Evolutionary conservation across 108 stramenopile species (phyloP), one percentile per base, ranked within the genome.

Genomic region (Fragilaria radians): DNA sequence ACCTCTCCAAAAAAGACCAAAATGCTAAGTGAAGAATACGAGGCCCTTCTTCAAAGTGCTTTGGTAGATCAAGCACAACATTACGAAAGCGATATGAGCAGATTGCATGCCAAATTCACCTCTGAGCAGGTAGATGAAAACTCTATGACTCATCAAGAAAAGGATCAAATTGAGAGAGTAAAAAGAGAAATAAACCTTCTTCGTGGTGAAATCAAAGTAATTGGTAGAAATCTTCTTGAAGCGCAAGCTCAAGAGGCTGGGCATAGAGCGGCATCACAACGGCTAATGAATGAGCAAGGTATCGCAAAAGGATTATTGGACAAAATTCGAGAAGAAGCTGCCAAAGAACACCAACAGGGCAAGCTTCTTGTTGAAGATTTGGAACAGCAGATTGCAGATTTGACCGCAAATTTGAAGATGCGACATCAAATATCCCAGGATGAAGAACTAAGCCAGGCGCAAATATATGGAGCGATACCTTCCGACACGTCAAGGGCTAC

Each of bases 61-160:
- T 70, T 93, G 42, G 92, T 88, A 68, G 92, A 93, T 59, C 92
- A 93, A 74, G 77, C 92, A 1, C 85, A 82, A 51, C 85, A 90
- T 48, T 93, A 72, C 49, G 86, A 93, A 66, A 88, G 82, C 5
- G 87, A 90, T 61, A 85, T 90, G 33, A 68, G 80, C 23, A 66
- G 73, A 26, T 59, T 90, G 32, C 69, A 74, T 5, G 82, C 88
- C 25, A 73, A 74, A 34, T 59, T 88, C 36, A 78, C 92, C 5
- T 65, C 77, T 33, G 57, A 71, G 25, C 51, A 61, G 19, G 68
- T 88, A 19, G 80, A 80, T 57, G 48, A 62, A 25, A 51, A 49
- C 14, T 55, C 58, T 25, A 67, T 93, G 42, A 61, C 81, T 7
- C 57, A 72, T 25, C 59, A 71, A 57, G 91, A 93, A 63, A 49